Base-by-base conservation (phyloP, 2,329 filamentous ascomycete species). In the Monosporascus sp. region DNA sequence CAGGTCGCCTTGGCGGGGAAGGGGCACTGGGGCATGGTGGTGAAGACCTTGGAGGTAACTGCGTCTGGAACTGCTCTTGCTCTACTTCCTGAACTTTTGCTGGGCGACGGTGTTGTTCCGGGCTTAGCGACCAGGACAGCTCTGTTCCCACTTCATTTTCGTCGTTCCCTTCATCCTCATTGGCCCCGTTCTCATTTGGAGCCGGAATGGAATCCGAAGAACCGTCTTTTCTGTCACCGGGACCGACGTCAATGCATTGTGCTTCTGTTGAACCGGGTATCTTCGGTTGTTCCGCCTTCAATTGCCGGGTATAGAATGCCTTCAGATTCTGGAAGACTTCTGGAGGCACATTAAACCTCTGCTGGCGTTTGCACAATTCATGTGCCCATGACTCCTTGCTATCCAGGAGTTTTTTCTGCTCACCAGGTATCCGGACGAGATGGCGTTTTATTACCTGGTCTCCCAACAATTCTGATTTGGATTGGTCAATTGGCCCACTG, bases 391-490 rank as follows among this genome's bases (percentile, higher is more conserved):
- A 78, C 17, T 75, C 69, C 6, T 67, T 55, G 11, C 70, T 63
- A 6, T 75, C 71, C 1, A 87, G 66, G 5, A 86, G 67, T 8
- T 68, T 59, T 44, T 66, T 62, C 59, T 87, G 84, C 17, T 78
- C 71, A 26, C 64, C 68, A 2, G 77, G 72, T 50, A 82, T 77
- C 24, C 61, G 68, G 35, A 78, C 63, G 58, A 78, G 74, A 44
- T 61, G 66, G 19, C 67, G 68, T 31, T 68, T 65, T 51, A 81
- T 74, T 19, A 60, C 66, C 35, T 62, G 65, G 19, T 65, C 52
- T 48, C 63, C 66, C 48, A 69, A n/a, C 37, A 65, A 19, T 31
- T 63, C 59, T 3, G 58, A 55, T 11, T 58, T 56, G 48, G 59
- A 60, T 7, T 53, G 54, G 6, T 52, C 45, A 8, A 40, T 55